phyloP scores from a whole-genome alignment of 208 protist species.

The Trypanosoma platydactyli region DNA sequence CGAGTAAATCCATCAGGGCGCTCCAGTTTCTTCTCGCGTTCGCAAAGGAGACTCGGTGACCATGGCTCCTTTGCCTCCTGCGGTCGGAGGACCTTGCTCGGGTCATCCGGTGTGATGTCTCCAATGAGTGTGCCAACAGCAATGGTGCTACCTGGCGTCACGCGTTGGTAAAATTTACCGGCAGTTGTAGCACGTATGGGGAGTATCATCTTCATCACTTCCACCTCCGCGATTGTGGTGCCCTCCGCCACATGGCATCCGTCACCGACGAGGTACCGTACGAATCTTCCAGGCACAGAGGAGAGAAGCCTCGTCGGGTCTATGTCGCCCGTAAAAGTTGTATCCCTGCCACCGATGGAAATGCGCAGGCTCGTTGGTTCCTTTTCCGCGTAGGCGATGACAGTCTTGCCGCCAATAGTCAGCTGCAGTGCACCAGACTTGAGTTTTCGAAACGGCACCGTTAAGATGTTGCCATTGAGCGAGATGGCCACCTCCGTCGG shows the following conservation, averaged over 20 bases:
- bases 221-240: constrained; percentile 93
- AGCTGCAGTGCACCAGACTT: constrained; percentile 84
- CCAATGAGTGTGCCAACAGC: constrained; percentile 92
- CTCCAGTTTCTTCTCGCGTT: constrained; percentile 46
- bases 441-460: constrained; percentile 77
- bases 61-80: constrained; percentile 63
- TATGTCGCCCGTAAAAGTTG: constrained; percentile 92
- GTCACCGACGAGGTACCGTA: constrained; percentile 94
- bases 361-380: constrained; percentile 91
- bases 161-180: constrained; percentile 77
- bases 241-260: constrained; percentile 88
- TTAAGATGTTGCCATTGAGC: constrained; percentile 70
- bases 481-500: constrained; percentile 63
- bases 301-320: constrained; percentile 95
- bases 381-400: constrained; percentile 93
- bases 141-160: constrained; percentile 90
- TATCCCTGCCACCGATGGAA: constrained; percentile 89
- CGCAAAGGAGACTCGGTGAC: constrained; percentile 42
- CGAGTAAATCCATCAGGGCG: constrained; percentile 60
- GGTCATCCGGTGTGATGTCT: constrained; percentile 93
- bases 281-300: constrained; percentile 93
- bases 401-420: constrained; percentile 59
- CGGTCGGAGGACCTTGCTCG: constrained; percentile 73
- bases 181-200: constrained; percentile 79
- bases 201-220: constrained; percentile 99